Evolutionary conservation across 2,329 filamentous ascomycete genomes (phyloP), one percentile per base, ranked within the genome.

Genomic region (Fusarium nematophilum): DNA sequence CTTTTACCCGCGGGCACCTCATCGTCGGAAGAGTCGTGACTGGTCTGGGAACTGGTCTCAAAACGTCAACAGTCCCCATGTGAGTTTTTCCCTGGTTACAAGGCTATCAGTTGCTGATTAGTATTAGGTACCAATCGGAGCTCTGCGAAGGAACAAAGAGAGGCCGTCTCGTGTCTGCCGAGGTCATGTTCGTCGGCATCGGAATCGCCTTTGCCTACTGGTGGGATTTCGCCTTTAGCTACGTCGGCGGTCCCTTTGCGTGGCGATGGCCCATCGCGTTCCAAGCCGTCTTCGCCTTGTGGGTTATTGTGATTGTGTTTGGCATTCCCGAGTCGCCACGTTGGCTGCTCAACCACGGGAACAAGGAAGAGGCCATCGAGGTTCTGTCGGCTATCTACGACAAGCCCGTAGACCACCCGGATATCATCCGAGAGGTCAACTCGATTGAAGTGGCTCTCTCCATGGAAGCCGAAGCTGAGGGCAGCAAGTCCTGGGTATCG

Each of bases 161-260:
- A 46, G 81, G 81, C 5, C 80, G 81, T 52, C 72, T 83, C 31
- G 80, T 85, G 52, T 81, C 82, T 73, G 77, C 82, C 40, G 81
- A 72, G 3, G 66, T 75, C 11, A 66, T 75, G 11, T 75, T 76
- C 17, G 72, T 78, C 26, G 74, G 76, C 15, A 68, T 76, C 18
- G 76, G 74, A 1, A 71, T 76, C 17, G 70, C 74, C 14, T 67
- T 74, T 37, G 71, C 71, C 4, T 69, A 83, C 72, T 82, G 53
- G 79, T 83, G 64, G 42, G 65, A 69, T 26, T 69, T 65, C n/a
- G 75, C 74, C 6, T 71, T 74, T 14, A 72, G 69, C 11, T 76
- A 67, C 40, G 62, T 68, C 9, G 66, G 62, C 5, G 64, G 66
- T 0, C 30, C 60, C 0, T 48, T 68, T 3, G 62, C 59, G 0